Conservation (phyloP, 148 eudicot species). For the Nepenthes mirabilis region DNA sequence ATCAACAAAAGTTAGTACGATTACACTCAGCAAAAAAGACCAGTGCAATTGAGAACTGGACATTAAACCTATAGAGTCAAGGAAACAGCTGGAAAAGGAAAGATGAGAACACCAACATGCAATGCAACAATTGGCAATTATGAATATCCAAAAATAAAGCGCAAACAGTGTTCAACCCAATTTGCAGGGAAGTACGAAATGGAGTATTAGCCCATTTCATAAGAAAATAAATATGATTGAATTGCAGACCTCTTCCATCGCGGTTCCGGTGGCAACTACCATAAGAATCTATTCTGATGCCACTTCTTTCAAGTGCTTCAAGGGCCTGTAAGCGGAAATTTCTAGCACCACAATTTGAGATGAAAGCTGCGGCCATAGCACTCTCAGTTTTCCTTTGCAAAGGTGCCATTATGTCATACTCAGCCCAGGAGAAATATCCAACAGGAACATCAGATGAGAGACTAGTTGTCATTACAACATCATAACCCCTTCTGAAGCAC, state of each 20-base stretch:
- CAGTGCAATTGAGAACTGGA: too few relatives aligned
- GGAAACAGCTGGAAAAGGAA: too few relatives aligned
- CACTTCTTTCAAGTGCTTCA: conserved; percentile 64
- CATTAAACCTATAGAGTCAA: too few relatives aligned
- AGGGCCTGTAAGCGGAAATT: conserved; percentile 91
- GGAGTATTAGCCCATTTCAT: not conserved
- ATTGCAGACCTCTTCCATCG: conserved; percentile 55
- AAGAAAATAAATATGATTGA: not conserved
- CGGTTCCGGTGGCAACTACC: conserved; percentile 91
- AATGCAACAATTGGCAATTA: too few relatives aligned
- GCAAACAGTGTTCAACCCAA: too few relatives aligned
- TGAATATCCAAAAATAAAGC: too few relatives aligned
- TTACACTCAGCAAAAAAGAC: too few relatives aligned
- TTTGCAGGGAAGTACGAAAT: too few relatives aligned
- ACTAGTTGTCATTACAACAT: conserved; percentile 87
- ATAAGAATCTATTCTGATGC: conserved; percentile 75
- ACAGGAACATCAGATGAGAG: conserved; percentile 98
- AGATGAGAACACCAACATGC: too few relatives aligned
- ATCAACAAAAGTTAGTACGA: too few relatives aligned
- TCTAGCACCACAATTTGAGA: conserved; percentile 89
- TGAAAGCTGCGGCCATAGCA: conserved; percentile 94
- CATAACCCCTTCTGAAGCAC: conserved; percentile 62
- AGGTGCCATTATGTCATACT: conserved; percentile 97
- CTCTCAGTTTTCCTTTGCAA: conserved; percentile 67
- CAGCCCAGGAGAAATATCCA: conserved; percentile 99